These are phyloP conservation scores for Cytospora schulzeri DNA, from an alignment of 2,329 filamentous ascomycete species.

Conservation along the genomic window DNA sequence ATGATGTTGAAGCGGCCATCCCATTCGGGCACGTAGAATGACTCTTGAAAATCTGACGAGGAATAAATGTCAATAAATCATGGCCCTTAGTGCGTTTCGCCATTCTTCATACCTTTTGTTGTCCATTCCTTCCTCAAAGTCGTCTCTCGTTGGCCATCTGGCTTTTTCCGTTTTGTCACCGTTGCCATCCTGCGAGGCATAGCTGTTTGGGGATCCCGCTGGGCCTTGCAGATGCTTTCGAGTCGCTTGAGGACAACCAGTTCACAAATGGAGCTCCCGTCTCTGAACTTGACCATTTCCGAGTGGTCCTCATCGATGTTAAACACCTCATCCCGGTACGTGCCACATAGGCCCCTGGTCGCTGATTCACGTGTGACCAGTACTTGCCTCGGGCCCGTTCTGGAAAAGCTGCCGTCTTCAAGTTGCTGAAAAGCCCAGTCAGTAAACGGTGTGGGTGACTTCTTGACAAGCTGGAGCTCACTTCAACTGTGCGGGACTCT, in stretches of 20 bases:
- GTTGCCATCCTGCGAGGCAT: background rate
- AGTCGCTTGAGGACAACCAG: background rate
- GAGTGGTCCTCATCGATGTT: slow-evolving; percentile 32
- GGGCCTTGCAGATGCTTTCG: background rate
- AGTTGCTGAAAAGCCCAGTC: slow-evolving; percentile 16
- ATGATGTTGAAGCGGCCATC: slow-evolving; percentile 3
- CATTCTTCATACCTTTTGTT: background rate
- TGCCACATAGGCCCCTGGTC: slow-evolving; percentile 27
- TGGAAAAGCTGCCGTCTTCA: slow-evolving; percentile 22
- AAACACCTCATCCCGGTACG: slow-evolving; percentile 20
- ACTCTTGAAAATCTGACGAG: background rate
- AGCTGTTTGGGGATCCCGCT: background rate
- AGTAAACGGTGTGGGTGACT: background rate
- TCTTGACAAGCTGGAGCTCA: slow-evolving; percentile 20
- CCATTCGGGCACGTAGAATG: background rate
- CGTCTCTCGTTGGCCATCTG: background rate
- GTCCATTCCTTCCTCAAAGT: background rate
- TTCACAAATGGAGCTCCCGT: slow-evolving; percentile 13
- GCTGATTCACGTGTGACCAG: slow-evolving; percentile 32
- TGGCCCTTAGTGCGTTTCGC: background rate
- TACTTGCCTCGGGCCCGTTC: slow-evolving; percentile 27
- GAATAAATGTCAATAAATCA: background rate
- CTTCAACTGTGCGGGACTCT: slow-evolving; percentile 29
- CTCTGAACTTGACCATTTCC: slow-evolving; percentile 32
- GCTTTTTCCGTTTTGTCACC: background rate